Evolutionary conservation across 176 grass and related monocot genomes (phyloP), one percentile per base, ranked within the genome.

Genomic region (Stipa capillata): DNA sequence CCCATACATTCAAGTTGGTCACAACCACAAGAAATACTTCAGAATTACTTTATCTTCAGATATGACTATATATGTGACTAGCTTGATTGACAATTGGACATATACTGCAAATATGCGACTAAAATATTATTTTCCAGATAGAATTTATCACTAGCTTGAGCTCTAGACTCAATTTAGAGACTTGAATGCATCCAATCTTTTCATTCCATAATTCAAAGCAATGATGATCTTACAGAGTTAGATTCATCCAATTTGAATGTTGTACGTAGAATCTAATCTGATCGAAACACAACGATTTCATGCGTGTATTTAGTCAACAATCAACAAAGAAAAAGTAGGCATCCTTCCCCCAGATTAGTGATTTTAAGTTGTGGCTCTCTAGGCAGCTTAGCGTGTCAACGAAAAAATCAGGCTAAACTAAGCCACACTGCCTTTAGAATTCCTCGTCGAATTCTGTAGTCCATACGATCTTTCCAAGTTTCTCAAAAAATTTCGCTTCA

Each of bases 21-120:
- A 10, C 76, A 84, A 78, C 74, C 42, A 45, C 82, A 63, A n/a
- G 44, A 74, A n/a, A 74, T 80, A 53, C 81, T 80, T 89, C 0
- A 52, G 20, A 33, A 58, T 76, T 74, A 76, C 76, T 80, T 85
- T 31, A 63, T 60, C 60, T 75, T 69, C 18, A 36, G 51, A 44
- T 13, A 69, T 69, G 81, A 69, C 74, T 3, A 25, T 44, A n/a
- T n/a, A n/a, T n/a, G 13, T 35, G 66, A 54, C 52, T 43, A 25
- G 34, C 43, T 37, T 55, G 77, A 54, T 55, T 45, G 29, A 50
- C 51, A 84, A 54, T 29, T 62, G 53, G 28, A 51, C 43, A 57
- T 33, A 49, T 36, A 18, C 39, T 43, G 37, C n/a, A 36, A 36
- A 65, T 71, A 82, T 27, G 72, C 44, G 34, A 47, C 20, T 64